Evolutionary conservation across 306 rosid genomes (phyloP), one percentile per base, ranked within the genome.

Genomic region (Betula pendula): DNA sequence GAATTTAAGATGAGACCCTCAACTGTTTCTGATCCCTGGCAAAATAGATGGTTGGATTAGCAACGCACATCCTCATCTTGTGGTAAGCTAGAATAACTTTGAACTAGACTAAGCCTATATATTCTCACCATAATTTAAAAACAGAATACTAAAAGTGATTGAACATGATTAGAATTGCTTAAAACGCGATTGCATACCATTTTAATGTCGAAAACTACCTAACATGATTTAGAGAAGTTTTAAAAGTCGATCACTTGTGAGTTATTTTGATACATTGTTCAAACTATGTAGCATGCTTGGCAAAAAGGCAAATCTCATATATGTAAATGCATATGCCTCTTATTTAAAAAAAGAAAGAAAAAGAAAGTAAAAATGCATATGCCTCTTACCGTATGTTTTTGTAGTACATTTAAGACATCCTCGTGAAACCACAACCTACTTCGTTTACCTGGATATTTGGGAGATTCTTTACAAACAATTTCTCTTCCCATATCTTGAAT

Each of bases 401-500:
- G 19, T 14, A 48, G 0, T 14, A 48, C 52, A 48, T 48, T 48
- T 3, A 48, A 48, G 1, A 4, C 52, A 48, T 48, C 52, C 19
- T 48, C 19, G 0, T 7, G 63, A 19, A 11, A 68, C 77, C 86
- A 82, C 45, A 82, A 63, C 7, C 86, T 29, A 29, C 74, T 81
- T 0, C 53, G 81, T 35, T 53, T 75, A 22, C 5, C 82, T 22
- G 68, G 85, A 2, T 80, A 27, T 5, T 79, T 47, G 0, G 67
- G 4, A 0, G 75, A 80, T 11, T 62, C 68, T 16, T 60, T n/a
- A 31, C 80, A 75, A 48, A 75, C 77, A 5, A 87, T 82, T 38
- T 72, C 80, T 63, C 87, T 68, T 58, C 87, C 90, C 85, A 84
- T 87, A 24, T 84, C 87, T 74, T 78, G 38, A 33, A 81, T 15